These are phyloP conservation scores for Eucalyptus urophylla DNA, from an alignment of 345 rosid species.

Conservation along the genomic window DNA sequence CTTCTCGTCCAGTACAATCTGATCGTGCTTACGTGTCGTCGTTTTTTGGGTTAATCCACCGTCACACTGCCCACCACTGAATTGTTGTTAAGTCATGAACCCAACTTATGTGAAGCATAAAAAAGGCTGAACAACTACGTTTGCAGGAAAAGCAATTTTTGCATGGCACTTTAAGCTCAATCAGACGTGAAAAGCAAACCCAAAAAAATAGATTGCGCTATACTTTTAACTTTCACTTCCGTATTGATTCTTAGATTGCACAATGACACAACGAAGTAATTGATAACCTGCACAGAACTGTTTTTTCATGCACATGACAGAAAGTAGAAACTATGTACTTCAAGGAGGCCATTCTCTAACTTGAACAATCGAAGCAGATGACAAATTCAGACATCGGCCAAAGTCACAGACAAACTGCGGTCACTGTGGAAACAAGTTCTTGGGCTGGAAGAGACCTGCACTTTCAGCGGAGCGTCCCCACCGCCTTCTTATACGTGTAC, in stretches of 20 bases:
- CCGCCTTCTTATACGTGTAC: conserved; percentile 21
- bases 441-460: not conserved
- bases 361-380: not conserved
- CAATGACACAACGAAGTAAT: not conserved
- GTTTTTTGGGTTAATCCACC: too few species aligned
- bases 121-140: not conserved
- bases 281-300: not conserved
- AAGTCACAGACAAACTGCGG: not conserved
- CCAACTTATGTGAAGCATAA: not conserved
- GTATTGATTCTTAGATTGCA: not conserved
- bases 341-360: not conserved
- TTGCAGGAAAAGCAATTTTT: not conserved
- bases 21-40: too few species aligned
- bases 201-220: too few species aligned
- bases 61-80: not conserved
- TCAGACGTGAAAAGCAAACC: too few species aligned
- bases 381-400: too few species aligned
- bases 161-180: not conserved
- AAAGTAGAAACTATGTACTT: not conserved
- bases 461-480: not conserved
- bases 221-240: too few species aligned
- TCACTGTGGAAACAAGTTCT: not conserved
- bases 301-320: not conserved
- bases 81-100: not conserved
- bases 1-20: too few species aligned